A percentile compares a stretch with the other conserved stretches of the same genome.
Conservation (phyloP, 495 filamentous ascomycete genomes). For the Cryomyces antarcticus region DNA sequence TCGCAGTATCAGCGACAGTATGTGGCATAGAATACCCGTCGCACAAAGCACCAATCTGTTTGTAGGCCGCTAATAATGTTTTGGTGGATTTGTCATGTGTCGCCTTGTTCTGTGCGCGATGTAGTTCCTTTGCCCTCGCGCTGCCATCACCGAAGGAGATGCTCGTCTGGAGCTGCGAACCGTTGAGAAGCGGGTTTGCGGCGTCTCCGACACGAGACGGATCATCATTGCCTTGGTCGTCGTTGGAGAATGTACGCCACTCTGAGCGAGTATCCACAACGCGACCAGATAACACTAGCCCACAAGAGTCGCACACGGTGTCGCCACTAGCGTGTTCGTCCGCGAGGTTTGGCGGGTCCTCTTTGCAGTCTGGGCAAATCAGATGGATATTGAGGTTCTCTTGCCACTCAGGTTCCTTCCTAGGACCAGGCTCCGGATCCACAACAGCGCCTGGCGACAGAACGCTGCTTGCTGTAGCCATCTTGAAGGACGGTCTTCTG, state of each 20-base stretch:
- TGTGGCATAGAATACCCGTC: conserved; percentile 66
- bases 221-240: conserved; percentile 84
- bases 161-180: conserved; percentile 75
- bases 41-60: conserved; percentile 73
- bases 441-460: conserved; percentile 21
- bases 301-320: conserved; percentile 79
- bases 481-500: conserved; percentile 5
- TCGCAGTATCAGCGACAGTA: conserved; percentile 65
- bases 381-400: conserved; percentile 69
- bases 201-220: conserved; percentile 94
- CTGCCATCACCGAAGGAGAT: conserved; percentile 67
- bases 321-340: conserved; percentile 86
- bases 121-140: conserved; percentile 47
- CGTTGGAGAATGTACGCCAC: conserved; percentile 96
- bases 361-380: conserved; percentile 77
- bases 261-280: conserved; percentile 90
- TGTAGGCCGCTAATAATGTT: conserved; percentile 57
- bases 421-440: conserved; percentile 6
- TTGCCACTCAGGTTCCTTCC: conserved; percentile 28
- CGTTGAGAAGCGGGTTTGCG: conserved; percentile 69
- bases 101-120: conserved; percentile 69
- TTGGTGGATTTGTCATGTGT: conserved; percentile 78
- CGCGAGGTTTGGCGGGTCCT: conserved; percentile 71
- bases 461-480: conserved; percentile 6
- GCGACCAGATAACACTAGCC: conserved; percentile 74